Percentiles rank a stretch among this genome's conserved stretches.
Conservation (phyloP, 1,284 basidiomycete genomes). For the Marasmius sp. region DNA sequence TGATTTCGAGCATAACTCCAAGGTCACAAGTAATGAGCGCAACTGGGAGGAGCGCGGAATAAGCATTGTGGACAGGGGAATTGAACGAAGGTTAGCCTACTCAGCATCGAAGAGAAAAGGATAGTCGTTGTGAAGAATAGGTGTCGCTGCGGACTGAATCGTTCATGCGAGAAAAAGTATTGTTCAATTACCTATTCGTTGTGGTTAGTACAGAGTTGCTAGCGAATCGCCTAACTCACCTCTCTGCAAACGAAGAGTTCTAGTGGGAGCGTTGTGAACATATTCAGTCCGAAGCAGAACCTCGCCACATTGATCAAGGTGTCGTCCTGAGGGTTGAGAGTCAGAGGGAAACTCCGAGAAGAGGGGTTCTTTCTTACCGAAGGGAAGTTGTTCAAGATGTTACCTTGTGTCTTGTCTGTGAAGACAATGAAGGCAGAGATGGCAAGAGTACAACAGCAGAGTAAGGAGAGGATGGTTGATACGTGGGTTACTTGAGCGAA, state of each 20-base stretch:
- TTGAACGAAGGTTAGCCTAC: constrained; percentile 43
- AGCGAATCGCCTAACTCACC: constrained; percentile 38
- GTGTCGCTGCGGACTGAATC: constrained; percentile 82
- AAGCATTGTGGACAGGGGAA: background rate
- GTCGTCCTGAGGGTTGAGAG: constrained; percentile 52
- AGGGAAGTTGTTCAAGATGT: constrained; percentile 92
- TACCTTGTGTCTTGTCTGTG: constrained; percentile 92
- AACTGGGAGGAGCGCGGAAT: constrained; percentile 46
- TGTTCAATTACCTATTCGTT: constrained; percentile 80
- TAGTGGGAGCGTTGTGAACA: constrained; percentile 95
- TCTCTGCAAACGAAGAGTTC: constrained; percentile 95
- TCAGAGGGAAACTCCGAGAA: background rate
- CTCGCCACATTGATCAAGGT: constrained; percentile 90
- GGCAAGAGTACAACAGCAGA: constrained; percentile 82
- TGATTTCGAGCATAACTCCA: constrained; percentile 96
- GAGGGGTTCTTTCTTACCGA: constrained; percentile 40
- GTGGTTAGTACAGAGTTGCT: background rate
- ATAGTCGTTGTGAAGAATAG: constrained; percentile 89
- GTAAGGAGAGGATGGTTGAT: constrained; percentile 79
- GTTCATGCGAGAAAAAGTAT: constrained; percentile 86
- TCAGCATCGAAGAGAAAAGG: constrained; percentile 80
- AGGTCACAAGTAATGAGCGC: constrained; percentile 94
- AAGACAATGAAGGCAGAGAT: constrained; percentile 93
- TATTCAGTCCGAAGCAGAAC: constrained; percentile 95
- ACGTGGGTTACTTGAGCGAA: constrained; percentile 94